Percentiles rank a stretch among this genome's conserved stretches.
These are phyloP conservation scores for Zasmidium citrigriseum DNA, from an alignment of 2,329 filamentous ascomycete species.

Conservation along the genomic window DNA sequence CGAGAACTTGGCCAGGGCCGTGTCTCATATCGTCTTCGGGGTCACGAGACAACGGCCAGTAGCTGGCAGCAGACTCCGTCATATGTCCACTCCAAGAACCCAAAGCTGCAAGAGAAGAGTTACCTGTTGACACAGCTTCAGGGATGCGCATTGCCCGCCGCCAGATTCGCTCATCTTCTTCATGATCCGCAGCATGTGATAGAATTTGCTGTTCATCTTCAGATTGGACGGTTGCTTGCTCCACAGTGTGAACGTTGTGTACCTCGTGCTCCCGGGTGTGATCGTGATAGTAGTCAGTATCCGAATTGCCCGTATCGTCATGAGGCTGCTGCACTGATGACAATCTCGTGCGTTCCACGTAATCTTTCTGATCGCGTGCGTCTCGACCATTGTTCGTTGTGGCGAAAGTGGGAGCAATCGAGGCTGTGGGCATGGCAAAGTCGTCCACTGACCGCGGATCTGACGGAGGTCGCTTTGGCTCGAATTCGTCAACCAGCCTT, in stretches of 20 bases:
- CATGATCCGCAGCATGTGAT: neutral
- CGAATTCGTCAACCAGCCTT: neutral
- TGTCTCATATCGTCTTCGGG: too few species aligned
- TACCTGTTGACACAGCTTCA: slow-evolving; percentile 9
- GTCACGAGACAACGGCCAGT: too few species aligned
- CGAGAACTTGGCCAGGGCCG: too few species aligned
- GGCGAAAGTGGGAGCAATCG: slow-evolving; percentile 1
- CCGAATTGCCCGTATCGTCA: too few species aligned
- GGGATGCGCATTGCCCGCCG: slow-evolving; percentile 14
- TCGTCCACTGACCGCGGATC: neutral
- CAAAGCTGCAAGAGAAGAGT: slow-evolving; percentile 21
- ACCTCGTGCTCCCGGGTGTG: too few species aligned
- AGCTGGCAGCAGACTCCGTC: slow-evolving; percentile 10
- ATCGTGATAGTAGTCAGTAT: too few species aligned
- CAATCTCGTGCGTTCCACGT: too few species aligned
- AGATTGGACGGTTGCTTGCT: neutral
- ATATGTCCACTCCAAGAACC: slow-evolving; percentile 22
- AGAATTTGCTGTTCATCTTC: neutral
- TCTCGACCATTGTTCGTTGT: neutral
- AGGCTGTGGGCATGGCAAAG: neutral
- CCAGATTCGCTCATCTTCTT: slow-evolving; percentile 20
- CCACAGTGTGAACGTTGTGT: too few species aligned
- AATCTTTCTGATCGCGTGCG: neutral
- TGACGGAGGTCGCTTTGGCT: neutral
- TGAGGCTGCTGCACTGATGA: too few species aligned